Evolutionary conservation across 164 flowering plant genomes (phyloP).

Genomic region (Umbellularia californica): DNA sequence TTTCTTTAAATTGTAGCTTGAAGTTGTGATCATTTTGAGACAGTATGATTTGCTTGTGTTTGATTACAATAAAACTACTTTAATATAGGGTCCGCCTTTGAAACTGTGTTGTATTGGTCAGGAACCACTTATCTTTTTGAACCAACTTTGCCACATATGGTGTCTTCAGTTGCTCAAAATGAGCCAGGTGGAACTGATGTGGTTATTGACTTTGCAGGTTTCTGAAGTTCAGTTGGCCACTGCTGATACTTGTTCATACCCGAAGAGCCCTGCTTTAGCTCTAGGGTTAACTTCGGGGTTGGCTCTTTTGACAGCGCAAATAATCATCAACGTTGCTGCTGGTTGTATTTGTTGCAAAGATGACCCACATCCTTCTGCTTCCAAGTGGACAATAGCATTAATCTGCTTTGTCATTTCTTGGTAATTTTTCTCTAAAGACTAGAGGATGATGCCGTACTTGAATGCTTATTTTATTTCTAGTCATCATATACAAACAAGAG

Average conservation of each 20-base stretch:
- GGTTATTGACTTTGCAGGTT: conserved; percentile 39
- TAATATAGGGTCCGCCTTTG: too few relatives aligned
- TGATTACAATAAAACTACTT: too few relatives aligned
- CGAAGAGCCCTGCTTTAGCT: conserved; percentile 73
- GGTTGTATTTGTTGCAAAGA: conserved; percentile 84
- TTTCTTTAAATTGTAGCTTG: too few relatives aligned
- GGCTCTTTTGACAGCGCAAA: conserved; percentile 65
- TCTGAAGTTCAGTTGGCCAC: conserved; percentile 44
- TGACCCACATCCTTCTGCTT: conserved; percentile 41
- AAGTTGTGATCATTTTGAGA: too few relatives aligned
- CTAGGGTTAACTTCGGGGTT: conserved; percentile 77
- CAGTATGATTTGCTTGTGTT: too few relatives aligned
- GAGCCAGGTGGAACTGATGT: neutral
- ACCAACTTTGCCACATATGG: too few relatives aligned
- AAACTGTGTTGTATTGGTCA: too few relatives aligned
- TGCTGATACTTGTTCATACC: conserved; percentile 47
- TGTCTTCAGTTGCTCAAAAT: too few relatives aligned
- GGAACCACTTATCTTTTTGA: too few relatives aligned
- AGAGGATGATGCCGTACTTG: neutral
- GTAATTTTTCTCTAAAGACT: conserved; percentile 32
- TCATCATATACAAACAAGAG: too few relatives aligned
- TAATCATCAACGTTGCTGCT: conserved; percentile 55
- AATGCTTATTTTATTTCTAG: neutral
- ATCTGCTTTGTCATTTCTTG: conserved; percentile 81
- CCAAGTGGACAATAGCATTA: conserved; percentile 67